Base-by-base conservation (phyloP, 805 yeast species). In the Zygotorulaspora florentina region DNA sequence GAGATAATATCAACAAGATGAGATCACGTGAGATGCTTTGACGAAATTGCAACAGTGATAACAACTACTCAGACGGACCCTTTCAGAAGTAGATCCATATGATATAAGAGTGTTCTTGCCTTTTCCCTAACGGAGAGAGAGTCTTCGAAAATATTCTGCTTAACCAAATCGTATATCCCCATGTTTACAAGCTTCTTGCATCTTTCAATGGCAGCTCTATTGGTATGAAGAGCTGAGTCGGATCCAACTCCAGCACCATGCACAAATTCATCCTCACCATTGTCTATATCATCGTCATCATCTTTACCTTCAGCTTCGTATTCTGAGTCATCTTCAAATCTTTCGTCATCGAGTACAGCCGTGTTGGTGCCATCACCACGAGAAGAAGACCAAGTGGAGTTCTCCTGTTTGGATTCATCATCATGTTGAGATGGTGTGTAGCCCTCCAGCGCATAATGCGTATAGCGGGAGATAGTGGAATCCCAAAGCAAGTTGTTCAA, bases 401-500 rank as follows among this genome's bases (percentile, higher is more conserved):
- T 31, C 20, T 18, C 29, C 8, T 18, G 39, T 26, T 25, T 17
- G 29, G 35, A 17, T 18, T 38, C 43, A 6, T 41, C 50, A 1
- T 44, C 48, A 6, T 41, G 38, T 5, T 43, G 45, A 4, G 50
- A 43, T 7, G 47, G 47, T 9, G 50, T 39, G 29, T 46, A 49
- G n/a, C 53, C 53, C 37, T 56, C 59, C 20, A 55, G 37, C 6
- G 54, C 57, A 35, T 51, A 56, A 30, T 58, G 57, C 1, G 60
- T 53, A 41, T 56, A 59, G 17, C 48, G 53, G 1, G 62, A 55
- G 11, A 59, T 44, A 6, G 60, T 51, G 1, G 67, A 61, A 45
- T 61, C 58, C 68, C 68, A 64, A 7, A 63, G 46, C 9, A 64
- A 43, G 44, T 64, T 64, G 35, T 59, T 64, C 16, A 64, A 47